Conservation (phyloP, 2,329 filamentous ascomycete genomes). For the Diaporthe citriasiana region DNA sequence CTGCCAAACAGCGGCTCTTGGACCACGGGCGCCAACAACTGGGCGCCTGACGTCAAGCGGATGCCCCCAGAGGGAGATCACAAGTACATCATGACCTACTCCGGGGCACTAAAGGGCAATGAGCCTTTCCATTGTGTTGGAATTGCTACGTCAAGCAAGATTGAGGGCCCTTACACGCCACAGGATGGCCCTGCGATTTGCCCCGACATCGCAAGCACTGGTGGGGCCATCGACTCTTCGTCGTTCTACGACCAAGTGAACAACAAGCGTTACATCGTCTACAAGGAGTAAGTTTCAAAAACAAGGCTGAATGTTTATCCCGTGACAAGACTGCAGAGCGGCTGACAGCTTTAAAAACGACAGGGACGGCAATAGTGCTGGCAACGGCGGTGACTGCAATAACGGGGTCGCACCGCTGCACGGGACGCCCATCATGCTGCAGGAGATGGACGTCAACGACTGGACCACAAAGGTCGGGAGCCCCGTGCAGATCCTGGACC, state of each 20-base stretch:
- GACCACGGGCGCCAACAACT: conserved; percentile 67
- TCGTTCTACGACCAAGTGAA: conserved; percentile 68
- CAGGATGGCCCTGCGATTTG: conserved; percentile 65
- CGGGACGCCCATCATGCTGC: conserved; percentile 70
- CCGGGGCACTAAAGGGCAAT: conserved; percentile 58
- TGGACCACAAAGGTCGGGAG: conserved; percentile 66
- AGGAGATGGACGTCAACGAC: conserved; percentile 64
- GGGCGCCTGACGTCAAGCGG: conserved; percentile 72
- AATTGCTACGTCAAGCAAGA: conserved; percentile 61
- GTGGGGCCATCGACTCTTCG: conserved; percentile 74
- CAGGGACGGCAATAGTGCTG: conserved; percentile 72
- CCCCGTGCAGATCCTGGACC: conserved; percentile 62
- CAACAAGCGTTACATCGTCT: conserved; percentile 70
- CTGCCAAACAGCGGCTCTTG: conserved; percentile 66
- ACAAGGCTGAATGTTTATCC: not conserved
- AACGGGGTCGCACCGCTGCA: conserved; percentile 59
- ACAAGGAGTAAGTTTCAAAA: conserved; percentile 59
- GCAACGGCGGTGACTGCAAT: conserved; percentile 58
- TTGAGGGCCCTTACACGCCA: conserved; percentile 68
- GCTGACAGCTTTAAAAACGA: not conserved
- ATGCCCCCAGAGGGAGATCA: conserved; percentile 57
- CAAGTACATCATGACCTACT: conserved; percentile 72
- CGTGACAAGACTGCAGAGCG: not conserved
- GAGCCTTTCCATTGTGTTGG: conserved; percentile 69
- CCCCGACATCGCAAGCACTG: conserved; percentile 59